These are phyloP conservation scores for Tolypocladium inflatum DNA, from an alignment of 2,329 filamentous ascomycete genomes.

Conservation along the genomic window DNA sequence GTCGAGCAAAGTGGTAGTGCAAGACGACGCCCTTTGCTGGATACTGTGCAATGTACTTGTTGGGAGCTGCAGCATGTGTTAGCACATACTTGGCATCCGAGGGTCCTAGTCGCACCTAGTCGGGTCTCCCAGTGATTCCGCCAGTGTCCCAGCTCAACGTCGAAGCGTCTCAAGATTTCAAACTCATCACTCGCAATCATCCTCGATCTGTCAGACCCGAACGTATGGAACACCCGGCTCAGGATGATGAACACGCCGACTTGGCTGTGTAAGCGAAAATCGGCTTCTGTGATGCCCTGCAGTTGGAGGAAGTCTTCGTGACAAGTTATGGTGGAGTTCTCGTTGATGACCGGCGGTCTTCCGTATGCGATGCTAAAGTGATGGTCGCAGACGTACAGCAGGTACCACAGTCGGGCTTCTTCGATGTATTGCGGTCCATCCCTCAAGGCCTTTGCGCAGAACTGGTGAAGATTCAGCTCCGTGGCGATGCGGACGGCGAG, in stretches of 20 bases:
- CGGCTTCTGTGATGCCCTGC: slow-evolving; percentile 39
- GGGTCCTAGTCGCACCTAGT: slow-evolving; percentile 12
- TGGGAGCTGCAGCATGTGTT: slow-evolving; percentile 23
- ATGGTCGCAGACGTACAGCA: slow-evolving; percentile 56
- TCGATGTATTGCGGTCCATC: slow-evolving; percentile 39
- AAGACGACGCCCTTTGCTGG: slow-evolving; percentile 38
- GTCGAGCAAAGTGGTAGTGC: slow-evolving; percentile 39
- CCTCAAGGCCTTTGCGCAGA: slow-evolving; percentile 35
- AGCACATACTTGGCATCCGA: not conserved
- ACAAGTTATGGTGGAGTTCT: slow-evolving; percentile 46
- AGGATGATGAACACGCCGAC: slow-evolving; percentile 51
- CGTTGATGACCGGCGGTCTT: slow-evolving; percentile 49
- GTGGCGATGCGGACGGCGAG: slow-evolving; percentile 49
- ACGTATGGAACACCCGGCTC: slow-evolving; percentile 46
- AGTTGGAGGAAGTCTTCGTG: slow-evolving; percentile 44
- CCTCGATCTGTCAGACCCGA: slow-evolving; percentile 42
- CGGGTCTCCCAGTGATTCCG: slow-evolving; percentile 24
- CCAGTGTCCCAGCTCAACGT: slow-evolving; percentile 24
- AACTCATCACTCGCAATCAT: slow-evolving; percentile 22
- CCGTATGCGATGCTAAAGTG: slow-evolving; percentile 55
- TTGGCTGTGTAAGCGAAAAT: slow-evolving; percentile 48
- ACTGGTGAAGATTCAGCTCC: slow-evolving; percentile 46
- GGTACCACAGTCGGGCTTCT: slow-evolving; percentile 50
- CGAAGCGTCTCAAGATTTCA: slow-evolving; percentile 16
- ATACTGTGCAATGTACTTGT: slow-evolving; percentile 35